Evolutionary conservation across 768 basidiomycete species (phyloP), one percentile per base, ranked within the genome.

Genomic region (Tulasnella sp.): DNA sequence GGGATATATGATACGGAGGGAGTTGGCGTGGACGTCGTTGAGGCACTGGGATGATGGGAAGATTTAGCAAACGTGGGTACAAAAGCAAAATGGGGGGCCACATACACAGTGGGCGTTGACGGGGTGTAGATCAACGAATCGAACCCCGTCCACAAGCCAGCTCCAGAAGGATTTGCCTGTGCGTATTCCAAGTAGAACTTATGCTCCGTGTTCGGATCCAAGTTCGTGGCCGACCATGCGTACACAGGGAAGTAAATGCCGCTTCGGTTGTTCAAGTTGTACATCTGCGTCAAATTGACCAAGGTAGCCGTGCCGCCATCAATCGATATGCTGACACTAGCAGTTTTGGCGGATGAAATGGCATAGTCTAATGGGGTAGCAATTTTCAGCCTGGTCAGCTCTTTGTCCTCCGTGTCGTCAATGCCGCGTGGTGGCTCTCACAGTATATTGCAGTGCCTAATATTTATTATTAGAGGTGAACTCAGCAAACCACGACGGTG

Each of bases 401-500:
- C 7, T 37, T 28, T 31, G 46, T 24, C 46, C n/a, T 64, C 12
- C n/a, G 58, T 12, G 42, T 41, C 37, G 60, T 42, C n/a, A 42
- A 37, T 64, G 41, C n/a, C 77, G 58, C 50, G 77, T 58, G 42
- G 58, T n/a, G 20, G 54, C 48, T 76, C 76, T 46, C 44, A 78
- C 77, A 78, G 28, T 78, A 78, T 20, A 78, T 64, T 16, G 77
- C 77, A 12, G 77, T 78, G 37, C 77, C 77, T 78, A 78, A 41
- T 37, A 24, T 34, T 20, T 28, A 16, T 20, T 28, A 16, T 22
- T 58, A 28, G 4, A 44, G 6, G 4, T 14, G 34, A 8, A 22
- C 2, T 77, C 37, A 58, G 46, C 28, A 60, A 24, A n/a, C 24
- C 58, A 77, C 48, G 41, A 42, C 12, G n/a, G 12, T 6, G 28